Percentiles rank a stretch among this genome's conserved stretches.
These are phyloP conservation scores for Ambrosiella beaveri DNA, from an alignment of 2,329 filamentous ascomycete species.

Conservation along the genomic window DNA sequence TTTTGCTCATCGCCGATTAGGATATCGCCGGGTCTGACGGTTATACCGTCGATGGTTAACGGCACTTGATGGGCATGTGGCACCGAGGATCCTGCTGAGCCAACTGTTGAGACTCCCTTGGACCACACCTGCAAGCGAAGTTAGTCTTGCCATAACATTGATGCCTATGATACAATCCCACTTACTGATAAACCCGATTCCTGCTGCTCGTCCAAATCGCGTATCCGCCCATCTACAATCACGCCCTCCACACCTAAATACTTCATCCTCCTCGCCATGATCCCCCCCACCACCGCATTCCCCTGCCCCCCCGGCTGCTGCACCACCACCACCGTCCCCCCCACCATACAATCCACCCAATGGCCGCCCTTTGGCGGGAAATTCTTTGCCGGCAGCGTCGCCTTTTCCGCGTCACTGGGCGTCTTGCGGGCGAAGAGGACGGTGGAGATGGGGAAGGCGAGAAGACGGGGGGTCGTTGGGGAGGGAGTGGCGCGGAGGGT, in stretches of 20 bases:
- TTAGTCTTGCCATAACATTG: not conserved
- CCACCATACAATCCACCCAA: constrained; percentile 48
- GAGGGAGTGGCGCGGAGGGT: constrained; percentile 17
- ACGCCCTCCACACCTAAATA: constrained; percentile 40
- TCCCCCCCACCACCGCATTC: constrained; percentile 59
- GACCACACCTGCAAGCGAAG: constrained; percentile 32
- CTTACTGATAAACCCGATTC: constrained; percentile 38
- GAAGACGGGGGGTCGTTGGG: not conserved
- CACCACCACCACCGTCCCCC: constrained; percentile 46
- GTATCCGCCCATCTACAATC: constrained; percentile 49
- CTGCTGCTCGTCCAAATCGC: constrained; percentile 46
- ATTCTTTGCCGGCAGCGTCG: constrained; percentile 22
- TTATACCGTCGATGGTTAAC: constrained; percentile 26
- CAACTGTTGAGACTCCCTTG: constrained; percentile 38
- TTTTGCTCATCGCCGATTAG: constrained; percentile 53
- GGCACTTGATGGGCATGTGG: constrained; percentile 35
- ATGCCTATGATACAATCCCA: constrained; percentile 13
- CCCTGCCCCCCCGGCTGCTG: constrained; percentile 46
- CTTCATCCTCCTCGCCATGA: constrained; percentile 56
- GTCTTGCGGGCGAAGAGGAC: constrained; percentile 46
- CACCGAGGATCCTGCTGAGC: constrained; percentile 36
- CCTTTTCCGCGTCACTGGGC: constrained; percentile 16
- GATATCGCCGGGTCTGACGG: constrained; percentile 41
- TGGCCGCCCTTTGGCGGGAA: constrained; percentile 39
- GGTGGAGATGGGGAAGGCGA: constrained; percentile 36